Percentiles rank a stretch among this genome's conserved stretches.
phyloP scores from a whole-genome alignment of 495 filamentous ascomycete genomes.

The Neohortaea acidophila region DNA sequence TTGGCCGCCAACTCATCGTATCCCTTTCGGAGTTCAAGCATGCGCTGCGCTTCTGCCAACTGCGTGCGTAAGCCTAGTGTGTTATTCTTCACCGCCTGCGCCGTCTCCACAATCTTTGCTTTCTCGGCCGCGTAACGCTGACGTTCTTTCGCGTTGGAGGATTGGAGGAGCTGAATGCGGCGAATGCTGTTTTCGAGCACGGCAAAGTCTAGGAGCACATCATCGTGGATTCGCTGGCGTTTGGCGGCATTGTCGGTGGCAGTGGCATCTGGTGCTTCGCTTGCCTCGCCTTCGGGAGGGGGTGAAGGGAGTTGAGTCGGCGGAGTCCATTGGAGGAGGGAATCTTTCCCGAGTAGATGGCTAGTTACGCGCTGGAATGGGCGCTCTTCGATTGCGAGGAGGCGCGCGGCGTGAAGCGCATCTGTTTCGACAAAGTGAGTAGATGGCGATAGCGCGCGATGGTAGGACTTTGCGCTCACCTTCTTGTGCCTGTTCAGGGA shows the following conservation, averaged over 20 bases:
- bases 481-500: conserved; percentile 13
- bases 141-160: conserved; percentile 71
- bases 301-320: conserved; percentile 50
- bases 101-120: conserved; percentile 53
- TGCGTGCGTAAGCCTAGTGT: conserved; percentile 54
- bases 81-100: conserved; percentile 60
- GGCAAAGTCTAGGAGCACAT: conserved; percentile 77
- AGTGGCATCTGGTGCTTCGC: conserved; percentile 26
- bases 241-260: conserved; percentile 36
- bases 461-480: too few species aligned
- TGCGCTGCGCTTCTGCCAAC: conserved; percentile 60
- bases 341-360: conserved; percentile 52
- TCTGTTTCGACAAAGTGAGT: conserved; percentile 40
- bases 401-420: conserved; percentile 76
- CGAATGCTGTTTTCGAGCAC: conserved; percentile 76
- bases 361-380: conserved; percentile 83
- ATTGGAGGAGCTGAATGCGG: conserved; percentile 73
- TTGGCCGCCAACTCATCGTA: conserved; percentile 78
- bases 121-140: conserved; percentile 74
- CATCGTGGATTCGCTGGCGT: conserved; percentile 42
- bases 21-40: conserved; percentile 60
- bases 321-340: conserved; percentile 36
- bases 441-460: too few species aligned
- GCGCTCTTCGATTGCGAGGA: conserved; percentile 81
- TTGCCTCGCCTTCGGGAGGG: conserved; percentile 46